Conservation (phyloP, 2,329 filamentous ascomycete species). For the Clarireedia sp. region DNA sequence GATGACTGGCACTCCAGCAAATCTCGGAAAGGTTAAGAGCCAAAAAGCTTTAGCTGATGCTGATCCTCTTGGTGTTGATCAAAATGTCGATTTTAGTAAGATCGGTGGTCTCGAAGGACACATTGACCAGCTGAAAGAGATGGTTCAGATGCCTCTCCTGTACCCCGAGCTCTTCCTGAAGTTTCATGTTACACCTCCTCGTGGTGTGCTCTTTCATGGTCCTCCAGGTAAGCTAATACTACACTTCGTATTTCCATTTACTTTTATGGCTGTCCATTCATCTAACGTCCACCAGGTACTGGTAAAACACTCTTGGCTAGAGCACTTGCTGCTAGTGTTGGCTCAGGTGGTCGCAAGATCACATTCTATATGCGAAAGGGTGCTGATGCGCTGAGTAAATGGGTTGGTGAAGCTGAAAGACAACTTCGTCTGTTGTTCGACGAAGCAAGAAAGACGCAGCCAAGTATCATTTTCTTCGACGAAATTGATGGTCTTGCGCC, state of each 20-base stretch:
- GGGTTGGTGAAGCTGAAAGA: conserved; percentile 96
- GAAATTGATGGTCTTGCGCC: conserved; percentile 96
- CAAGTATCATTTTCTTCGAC: conserved; percentile 99
- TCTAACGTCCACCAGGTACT: conserved; percentile 29
- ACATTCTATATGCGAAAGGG: conserved; percentile 99
- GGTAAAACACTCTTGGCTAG: conserved; percentile 92
- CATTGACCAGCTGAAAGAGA: conserved; percentile 96
- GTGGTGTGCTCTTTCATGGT: conserved; percentile 93
- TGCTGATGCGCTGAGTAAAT: conserved; percentile 94
- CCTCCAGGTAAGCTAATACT: conserved; percentile 62
- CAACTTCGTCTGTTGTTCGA: conserved; percentile 91
- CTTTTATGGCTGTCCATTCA: too few species aligned
- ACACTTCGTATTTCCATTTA: too few species aligned
- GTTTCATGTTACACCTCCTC: conserved; percentile 87
- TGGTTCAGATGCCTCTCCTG: conserved; percentile 88
- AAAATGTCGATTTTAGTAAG: conserved; percentile 87
- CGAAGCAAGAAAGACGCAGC: conserved; percentile 89
- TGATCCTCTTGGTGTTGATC: conserved; percentile 86
- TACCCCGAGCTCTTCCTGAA: conserved; percentile 91
- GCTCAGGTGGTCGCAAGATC: conserved; percentile 83
- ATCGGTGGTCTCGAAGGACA: conserved; percentile 89
- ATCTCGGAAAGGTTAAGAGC: conserved; percentile 89
- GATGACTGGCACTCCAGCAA: conserved; percentile 59
- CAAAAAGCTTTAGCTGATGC: conserved; percentile 87
- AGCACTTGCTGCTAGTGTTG: conserved; percentile 84